Percentiles rank a stretch among this genome's conserved stretches.
Conservation (phyloP, 768 basidiomycete species). For the Phylloporus rhodoxanthus region DNA sequence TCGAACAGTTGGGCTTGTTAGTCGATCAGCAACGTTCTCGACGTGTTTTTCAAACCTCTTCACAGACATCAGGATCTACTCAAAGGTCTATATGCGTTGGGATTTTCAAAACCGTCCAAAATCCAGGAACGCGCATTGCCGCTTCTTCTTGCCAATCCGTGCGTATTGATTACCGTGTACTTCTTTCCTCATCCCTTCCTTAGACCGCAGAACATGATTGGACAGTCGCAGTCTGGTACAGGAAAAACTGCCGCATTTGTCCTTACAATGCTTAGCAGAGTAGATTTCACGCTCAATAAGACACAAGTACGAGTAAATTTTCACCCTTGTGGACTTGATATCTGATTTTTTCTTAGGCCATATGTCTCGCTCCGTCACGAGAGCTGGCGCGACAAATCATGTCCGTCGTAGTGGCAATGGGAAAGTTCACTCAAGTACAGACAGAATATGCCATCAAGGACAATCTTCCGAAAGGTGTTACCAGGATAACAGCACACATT, state of each 20-base stretch:
- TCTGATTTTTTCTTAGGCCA: slow-evolving; percentile 49
- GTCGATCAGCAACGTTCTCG: slow-evolving; percentile 28
- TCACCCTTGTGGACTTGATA: background rate
- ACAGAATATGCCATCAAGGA: slow-evolving; percentile 97
- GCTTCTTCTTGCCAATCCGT: slow-evolving; percentile 87
- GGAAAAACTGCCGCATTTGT: slow-evolving; percentile 99
- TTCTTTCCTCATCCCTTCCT: slow-evolving; percentile 1
- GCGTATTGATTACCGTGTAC: slow-evolving; percentile 24
- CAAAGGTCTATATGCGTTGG: slow-evolving; percentile 91
- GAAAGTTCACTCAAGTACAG: slow-evolving; percentile 88
- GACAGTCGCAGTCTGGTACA: slow-evolving; percentile 98
- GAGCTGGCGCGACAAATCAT: slow-evolving; percentile 98
- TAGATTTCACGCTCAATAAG: slow-evolving; percentile 76
- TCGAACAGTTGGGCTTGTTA: slow-evolving; percentile 92
- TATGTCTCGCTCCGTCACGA: slow-evolving; percentile 96
- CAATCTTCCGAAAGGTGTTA: slow-evolving; percentile 59
- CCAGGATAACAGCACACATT: slow-evolving; percentile 76
- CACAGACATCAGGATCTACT: slow-evolving; percentile 79
- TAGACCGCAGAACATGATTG: slow-evolving; percentile 98
- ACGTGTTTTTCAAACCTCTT: slow-evolving; percentile 5
- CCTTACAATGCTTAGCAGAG: slow-evolving; percentile 91
- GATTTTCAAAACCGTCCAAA: slow-evolving; percentile 96
- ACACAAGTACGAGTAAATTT: slow-evolving; percentile 59
- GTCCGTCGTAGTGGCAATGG: slow-evolving; percentile 90
- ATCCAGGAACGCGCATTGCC: slow-evolving; percentile 97